Evolutionary conservation across 2,329 filamentous ascomycete genomes (phyloP).

Genomic region (Fusarium albidum): DNA sequence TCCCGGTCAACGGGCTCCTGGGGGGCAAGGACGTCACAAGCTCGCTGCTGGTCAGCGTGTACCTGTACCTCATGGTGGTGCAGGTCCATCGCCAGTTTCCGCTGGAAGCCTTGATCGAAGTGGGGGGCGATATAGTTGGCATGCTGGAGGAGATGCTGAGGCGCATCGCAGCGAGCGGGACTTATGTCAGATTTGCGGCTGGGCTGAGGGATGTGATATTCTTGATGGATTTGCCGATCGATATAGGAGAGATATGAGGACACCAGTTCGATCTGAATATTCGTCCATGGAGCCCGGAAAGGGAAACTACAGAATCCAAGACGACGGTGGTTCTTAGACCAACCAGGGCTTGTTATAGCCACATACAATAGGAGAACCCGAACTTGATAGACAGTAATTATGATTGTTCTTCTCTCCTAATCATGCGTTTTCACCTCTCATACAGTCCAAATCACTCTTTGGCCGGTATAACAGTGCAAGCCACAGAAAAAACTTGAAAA

Average conservation of each 20-base stretch:
- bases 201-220: constrained; percentile 1
- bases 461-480: neutral
- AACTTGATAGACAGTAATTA: no score
- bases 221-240: neutral
- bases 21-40: constrained; percentile 15
- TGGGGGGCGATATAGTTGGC: constrained; percentile 9
- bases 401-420: no score
- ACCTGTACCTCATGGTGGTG: constrained; percentile 17
- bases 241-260: neutral
- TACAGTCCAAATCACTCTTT: no score
- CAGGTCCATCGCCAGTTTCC: constrained; percentile 14
- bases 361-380: no score
- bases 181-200: neutral
- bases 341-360: no score
- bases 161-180: neutral
- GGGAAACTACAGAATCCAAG: no score
- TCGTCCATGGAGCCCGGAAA: no score
- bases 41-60: constrained; percentile 23
- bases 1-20: constrained; percentile 16
- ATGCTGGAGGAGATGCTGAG: constrained; percentile 12
- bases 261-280: neutral
- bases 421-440: no score
- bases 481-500: neutral
- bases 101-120: constrained; percentile 10
- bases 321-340: no score